A percentile compares a stretch with the other conserved stretches of the same genome.
Evolutionary conservation across 805 yeast genomes (phyloP).

Genomic region (Monosporozyma servazzii): DNA sequence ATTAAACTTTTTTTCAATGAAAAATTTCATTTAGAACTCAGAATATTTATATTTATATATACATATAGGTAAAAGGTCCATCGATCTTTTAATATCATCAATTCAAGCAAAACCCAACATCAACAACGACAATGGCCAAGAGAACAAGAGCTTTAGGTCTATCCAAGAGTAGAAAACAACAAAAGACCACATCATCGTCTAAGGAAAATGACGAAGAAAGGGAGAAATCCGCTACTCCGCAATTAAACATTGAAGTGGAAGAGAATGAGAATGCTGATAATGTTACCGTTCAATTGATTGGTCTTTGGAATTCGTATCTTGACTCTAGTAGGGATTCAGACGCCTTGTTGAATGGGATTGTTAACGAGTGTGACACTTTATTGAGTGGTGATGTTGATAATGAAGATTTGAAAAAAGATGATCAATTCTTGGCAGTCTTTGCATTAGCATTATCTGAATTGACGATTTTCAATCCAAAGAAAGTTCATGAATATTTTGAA

Average conservation of each 20-base stretch:
- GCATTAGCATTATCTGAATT: constrained; percentile 62
- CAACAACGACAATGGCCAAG: constrained; percentile 52
- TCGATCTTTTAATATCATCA: no score
- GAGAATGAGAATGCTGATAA: constrained; percentile 68
- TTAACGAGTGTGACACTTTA: constrained; percentile 86
- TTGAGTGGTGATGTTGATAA: constrained; percentile 22
- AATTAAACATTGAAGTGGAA: constrained; percentile 57
- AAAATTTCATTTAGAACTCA: no score
- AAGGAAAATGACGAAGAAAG: constrained; percentile 3
- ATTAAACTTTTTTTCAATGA: background rate
- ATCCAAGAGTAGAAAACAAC: constrained; percentile 40
- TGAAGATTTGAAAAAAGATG: constrained; percentile 22
- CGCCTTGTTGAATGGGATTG: constrained; percentile 64
- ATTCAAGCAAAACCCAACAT: no score
- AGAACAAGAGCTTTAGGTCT: constrained; percentile 49
- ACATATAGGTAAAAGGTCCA: background rate
- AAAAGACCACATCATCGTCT: constrained; percentile 11
- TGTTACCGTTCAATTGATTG: constrained; percentile 66
- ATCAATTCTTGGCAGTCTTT: constrained; percentile 61
- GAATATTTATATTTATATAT: no score
- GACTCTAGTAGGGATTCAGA: constrained; percentile 52
- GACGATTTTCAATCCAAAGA: constrained; percentile 41
- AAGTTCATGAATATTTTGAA: constrained; percentile 36
- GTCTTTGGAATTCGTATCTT: constrained; percentile 58
- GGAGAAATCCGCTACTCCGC: constrained; percentile 20